Conservation (phyloP, 2,329 filamentous ascomycete species). For the Ophiostoma novo-ulmi region DNA sequence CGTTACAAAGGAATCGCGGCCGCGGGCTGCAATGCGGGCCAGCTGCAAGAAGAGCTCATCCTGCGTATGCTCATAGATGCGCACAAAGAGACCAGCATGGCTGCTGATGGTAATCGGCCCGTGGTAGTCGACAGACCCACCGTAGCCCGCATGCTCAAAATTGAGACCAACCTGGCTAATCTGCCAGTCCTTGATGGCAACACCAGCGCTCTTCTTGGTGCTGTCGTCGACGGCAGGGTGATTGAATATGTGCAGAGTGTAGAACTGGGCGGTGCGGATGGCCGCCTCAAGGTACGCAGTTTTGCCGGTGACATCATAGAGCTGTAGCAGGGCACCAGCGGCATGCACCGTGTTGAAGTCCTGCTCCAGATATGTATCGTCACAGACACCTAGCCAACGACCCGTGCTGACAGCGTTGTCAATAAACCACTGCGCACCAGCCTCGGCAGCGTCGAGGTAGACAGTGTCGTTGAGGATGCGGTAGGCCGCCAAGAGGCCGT, state of each 20-base stretch:
- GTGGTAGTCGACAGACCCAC: slow-evolving; percentile 19
- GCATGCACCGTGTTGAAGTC: neutral
- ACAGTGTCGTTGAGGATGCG: slow-evolving; percentile 19
- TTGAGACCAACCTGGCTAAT: slow-evolving; percentile 23
- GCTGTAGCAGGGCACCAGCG: neutral
- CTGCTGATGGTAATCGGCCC: slow-evolving; percentile 24
- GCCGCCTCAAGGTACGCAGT: neutral
- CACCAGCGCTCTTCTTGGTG: slow-evolving; percentile 12
- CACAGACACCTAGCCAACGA: neutral
- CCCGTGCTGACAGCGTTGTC: neutral
- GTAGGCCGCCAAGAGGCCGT: slow-evolving; percentile 24
- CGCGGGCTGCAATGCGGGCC: slow-evolving; percentile 23
- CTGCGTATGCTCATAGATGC: slow-evolving; percentile 22
- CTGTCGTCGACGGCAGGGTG: slow-evolving; percentile 21
- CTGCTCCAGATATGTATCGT: neutral
- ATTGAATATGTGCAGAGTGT: slow-evolving; percentile 26
- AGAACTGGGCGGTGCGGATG: slow-evolving; percentile 16
- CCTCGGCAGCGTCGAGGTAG: neutral
- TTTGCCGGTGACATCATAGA: neutral
- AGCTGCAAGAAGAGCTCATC: slow-evolving; percentile 23
- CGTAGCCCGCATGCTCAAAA: slow-evolving; percentile 25
- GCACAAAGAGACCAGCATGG: slow-evolving; percentile 23
- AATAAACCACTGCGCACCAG: neutral
- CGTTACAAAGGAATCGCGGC: slow-evolving; percentile 24
- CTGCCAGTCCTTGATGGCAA: slow-evolving; percentile 23